Base-by-base conservation (phyloP, 2,329 filamentous ascomycete genomes). In the Penicillium hordei region DNA sequence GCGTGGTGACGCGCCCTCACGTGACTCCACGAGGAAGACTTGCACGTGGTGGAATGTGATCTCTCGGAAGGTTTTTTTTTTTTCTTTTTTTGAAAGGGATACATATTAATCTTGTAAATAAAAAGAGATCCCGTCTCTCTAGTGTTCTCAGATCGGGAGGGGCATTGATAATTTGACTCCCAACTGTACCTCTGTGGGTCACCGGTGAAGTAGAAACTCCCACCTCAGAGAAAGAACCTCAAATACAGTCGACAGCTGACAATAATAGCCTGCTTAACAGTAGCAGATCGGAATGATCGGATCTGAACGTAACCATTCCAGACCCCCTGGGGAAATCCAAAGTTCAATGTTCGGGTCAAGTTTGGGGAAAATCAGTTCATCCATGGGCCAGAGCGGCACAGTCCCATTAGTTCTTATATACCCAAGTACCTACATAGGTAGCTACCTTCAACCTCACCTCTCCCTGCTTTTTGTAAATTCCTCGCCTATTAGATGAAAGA, bases 1-100 rank as follows among this genome's bases (percentile, higher is more conserved):
- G 63, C 63, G 63, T 45, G 43, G 31, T 27, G 48, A 64, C 63
- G 61, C 63, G 63, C 48, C 19, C 36, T 60, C 63, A 65, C 63
- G 63, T 65, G 63, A 65, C 55, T 36, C 55, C 55, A 57, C 55
- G 55, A 50, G 52, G 52, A 23, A 25, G 33, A 29, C 19, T 39
- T 19, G 10, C 56, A 58, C 56, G 56, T 55, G 56, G 55, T 48
- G 55, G 51, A 57, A 55, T 55, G 52, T 40, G 36, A 40, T 42
- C 45, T 42, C 21, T 46, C 48, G 27, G 33, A 39, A n/a, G 34
- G 19, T 40, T 39, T 44, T 6, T 38, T 43, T 23, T 38, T 33
- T 13, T 40, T 39, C 38, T 6, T 38, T 43, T 23, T 38, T 33
- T 13, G 19, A 15, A 27, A 45, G 33, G 27, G 38, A 38, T 39